These are phyloP conservation scores for Voacanga thouarsii DNA, from an alignment of 257 asterid genomes.

Conservation along the genomic window DNA sequence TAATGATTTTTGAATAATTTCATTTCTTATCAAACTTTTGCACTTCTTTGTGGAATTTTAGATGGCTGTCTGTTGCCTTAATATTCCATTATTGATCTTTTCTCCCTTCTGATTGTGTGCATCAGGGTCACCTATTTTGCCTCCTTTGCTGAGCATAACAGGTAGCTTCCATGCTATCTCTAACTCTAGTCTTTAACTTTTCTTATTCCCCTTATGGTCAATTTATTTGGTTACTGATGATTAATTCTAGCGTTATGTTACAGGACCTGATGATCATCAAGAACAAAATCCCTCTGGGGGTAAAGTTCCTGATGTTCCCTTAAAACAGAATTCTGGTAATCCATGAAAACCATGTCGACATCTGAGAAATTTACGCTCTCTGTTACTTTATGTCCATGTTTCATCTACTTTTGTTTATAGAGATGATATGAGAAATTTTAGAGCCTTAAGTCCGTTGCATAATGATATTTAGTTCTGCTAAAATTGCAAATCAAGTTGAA, in stretches of 20 bases:
- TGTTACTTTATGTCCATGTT: conserved; percentile 1
- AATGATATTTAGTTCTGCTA: neutral
- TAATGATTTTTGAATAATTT: neutral
- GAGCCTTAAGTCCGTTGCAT: neutral
- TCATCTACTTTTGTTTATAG: neutral
- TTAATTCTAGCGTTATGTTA: neutral
- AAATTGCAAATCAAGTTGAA: neutral
- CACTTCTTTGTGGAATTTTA: neutral
- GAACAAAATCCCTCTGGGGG: neutral
- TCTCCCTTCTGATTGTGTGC: conserved; percentile 8
- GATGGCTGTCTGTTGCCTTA: neutral
- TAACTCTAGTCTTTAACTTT: neutral
- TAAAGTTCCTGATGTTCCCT: neutral
- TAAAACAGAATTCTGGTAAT: neutral
- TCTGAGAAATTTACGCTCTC: neutral
- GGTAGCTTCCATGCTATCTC: conserved; percentile 28
- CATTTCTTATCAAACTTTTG: neutral
- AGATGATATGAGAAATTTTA: neutral
- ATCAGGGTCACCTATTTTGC: conserved; percentile 58
- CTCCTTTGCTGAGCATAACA: conserved; percentile 61
- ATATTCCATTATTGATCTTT: neutral
- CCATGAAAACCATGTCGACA: neutral
- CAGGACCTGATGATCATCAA: conserved; percentile 12
- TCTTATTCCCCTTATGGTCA: conserved; percentile 3
- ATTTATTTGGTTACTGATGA: neutral